Percentiles rank a stretch among this genome's conserved stretches.
Conservation (phyloP, 495 filamentous ascomycete genomes). For the Evansstolkia leycettana region DNA sequence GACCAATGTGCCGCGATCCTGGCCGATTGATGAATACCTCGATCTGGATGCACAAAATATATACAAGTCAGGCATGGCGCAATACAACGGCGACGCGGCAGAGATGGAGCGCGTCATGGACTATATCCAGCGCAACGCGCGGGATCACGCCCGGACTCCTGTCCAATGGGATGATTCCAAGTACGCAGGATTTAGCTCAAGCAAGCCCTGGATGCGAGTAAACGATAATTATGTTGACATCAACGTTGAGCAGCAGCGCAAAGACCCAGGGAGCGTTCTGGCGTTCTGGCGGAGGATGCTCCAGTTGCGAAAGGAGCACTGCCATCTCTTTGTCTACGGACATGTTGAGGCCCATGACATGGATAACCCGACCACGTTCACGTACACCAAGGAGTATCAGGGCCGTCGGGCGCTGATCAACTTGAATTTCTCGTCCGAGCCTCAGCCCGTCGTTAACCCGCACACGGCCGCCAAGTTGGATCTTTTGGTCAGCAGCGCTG, state of each 20-base stretch:
- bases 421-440: constrained; percentile 12
- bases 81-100: constrained; percentile 14
- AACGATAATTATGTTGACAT: constrained; percentile 39
- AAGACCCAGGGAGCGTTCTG: constrained; percentile 24
- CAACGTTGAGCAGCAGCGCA: constrained; percentile 36
- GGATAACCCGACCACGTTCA: too few relatives aligned
- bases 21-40: constrained; percentile 36
- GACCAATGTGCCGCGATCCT: constrained; percentile 34
- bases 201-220: constrained; percentile 44
- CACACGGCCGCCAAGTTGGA: too few relatives aligned
- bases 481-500: constrained; percentile 7
- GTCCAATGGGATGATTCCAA: constrained; percentile 46
- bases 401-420: too few relatives aligned
- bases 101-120: constrained; percentile 23
- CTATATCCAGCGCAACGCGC: constrained; percentile 33
- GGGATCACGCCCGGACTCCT: constrained; percentile 50
- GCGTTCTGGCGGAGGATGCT: constrained; percentile 35
- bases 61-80: constrained; percentile 25
- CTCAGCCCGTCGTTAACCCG: constrained; percentile 12
- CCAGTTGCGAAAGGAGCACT: constrained; percentile 23
- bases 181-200: constrained; percentile 42
- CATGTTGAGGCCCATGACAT: constrained; percentile 33
- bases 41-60: constrained; percentile 40
- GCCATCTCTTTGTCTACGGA: constrained; percentile 31
- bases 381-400: too few relatives aligned